phyloP scores from a whole-genome alignment of 2,329 filamentous ascomycete species.

The Colletotrichum tropicicola region DNA sequence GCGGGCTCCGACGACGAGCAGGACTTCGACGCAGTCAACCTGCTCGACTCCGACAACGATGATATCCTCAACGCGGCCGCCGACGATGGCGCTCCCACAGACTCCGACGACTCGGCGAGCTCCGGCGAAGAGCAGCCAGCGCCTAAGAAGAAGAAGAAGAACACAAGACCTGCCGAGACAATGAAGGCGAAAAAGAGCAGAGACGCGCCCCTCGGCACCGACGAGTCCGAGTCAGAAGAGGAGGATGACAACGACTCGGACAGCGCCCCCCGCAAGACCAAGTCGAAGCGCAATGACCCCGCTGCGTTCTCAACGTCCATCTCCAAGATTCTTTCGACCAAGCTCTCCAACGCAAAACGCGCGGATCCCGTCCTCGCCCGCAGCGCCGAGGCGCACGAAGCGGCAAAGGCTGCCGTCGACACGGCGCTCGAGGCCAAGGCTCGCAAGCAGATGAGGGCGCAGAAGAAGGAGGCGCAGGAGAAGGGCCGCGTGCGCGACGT shows the following conservation, averaged over 20 bases:
- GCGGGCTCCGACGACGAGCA: constrained; percentile 54
- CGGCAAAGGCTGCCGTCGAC: constrained; percentile 78
- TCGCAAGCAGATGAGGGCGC: constrained; percentile 78
- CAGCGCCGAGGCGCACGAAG: constrained; percentile 77
- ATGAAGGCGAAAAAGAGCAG: constrained; percentile 34
- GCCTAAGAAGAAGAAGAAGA: constrained; percentile 40
- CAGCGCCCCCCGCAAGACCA: constrained; percentile 50
- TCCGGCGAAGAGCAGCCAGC: constrained; percentile 43
- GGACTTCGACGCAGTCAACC: constrained; percentile 60
- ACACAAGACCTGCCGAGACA: constrained; percentile 18
- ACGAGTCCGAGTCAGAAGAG: constrained; percentile 42
- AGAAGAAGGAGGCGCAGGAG: constrained; percentile 82
- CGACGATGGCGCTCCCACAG: constrained; percentile 56
- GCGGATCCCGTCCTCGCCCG: constrained; percentile 92
- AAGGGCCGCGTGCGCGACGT: constrained; percentile 92
- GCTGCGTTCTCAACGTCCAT: constrained; percentile 91
- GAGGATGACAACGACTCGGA: constrained; percentile 43
- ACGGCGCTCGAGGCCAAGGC: constrained; percentile 84
- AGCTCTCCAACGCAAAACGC: constrained; percentile 83
- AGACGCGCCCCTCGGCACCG: constrained; percentile 31
- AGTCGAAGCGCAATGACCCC: constrained; percentile 91
- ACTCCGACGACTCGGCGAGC: constrained; percentile 45
- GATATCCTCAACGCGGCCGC: constrained; percentile 62
- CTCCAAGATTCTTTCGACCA: constrained; percentile 90
- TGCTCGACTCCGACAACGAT: constrained; percentile 66